These are phyloP conservation scores for Monilinia polystroma DNA, from an alignment of 2,329 filamentous ascomycete species.

Conservation along the genomic window DNA sequence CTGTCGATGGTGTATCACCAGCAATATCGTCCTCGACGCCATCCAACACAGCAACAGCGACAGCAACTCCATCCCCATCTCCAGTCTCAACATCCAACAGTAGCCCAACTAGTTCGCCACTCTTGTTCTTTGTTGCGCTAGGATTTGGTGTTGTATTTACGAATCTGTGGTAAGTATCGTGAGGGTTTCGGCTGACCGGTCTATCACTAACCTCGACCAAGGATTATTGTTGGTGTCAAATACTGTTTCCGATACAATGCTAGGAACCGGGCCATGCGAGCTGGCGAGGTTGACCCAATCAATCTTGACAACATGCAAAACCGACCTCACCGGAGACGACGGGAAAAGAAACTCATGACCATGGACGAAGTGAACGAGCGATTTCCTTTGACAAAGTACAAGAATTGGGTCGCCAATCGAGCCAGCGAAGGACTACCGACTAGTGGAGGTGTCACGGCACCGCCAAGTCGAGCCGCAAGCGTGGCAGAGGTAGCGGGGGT, in stretches of 20 bases:
- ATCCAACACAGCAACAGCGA: conserved; percentile 22
- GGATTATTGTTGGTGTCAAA: conserved; percentile 99
- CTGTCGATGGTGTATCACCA: conserved; percentile 1
- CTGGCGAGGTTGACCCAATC: conserved; percentile 82
- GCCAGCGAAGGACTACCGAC: conserved; percentile 82
- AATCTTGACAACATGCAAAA: conserved; percentile 78
- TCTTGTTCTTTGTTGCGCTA: conserved; percentile 91
- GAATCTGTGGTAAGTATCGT: conserved; percentile 79
- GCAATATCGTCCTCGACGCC: conserved; percentile 20
- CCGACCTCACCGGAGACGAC: conserved; percentile 76
- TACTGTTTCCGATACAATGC: conserved; percentile 99
- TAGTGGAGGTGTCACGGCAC: conserved; percentile 75
- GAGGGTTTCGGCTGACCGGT: neutral
- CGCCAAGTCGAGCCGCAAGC: conserved; percentile 71
- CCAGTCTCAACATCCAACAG: conserved; percentile 25
- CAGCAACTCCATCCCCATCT: conserved; percentile 1
- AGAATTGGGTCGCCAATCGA: conserved; percentile 83
- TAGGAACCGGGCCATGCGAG: conserved; percentile 76
- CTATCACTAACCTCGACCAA: conserved; percentile 45
- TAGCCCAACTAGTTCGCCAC: conserved; percentile 65
- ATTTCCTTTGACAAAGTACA: conserved; percentile 95
- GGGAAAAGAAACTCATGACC: conserved; percentile 98
- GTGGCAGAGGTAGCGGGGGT: conserved; percentile 65
- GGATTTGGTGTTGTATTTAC: conserved; percentile 98
- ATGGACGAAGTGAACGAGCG: conserved; percentile 99